Evolutionary conservation across 805 yeast genomes (phyloP), one percentile per base, ranked within the genome.

Genomic region (Wickerhamomyces silvicola): DNA sequence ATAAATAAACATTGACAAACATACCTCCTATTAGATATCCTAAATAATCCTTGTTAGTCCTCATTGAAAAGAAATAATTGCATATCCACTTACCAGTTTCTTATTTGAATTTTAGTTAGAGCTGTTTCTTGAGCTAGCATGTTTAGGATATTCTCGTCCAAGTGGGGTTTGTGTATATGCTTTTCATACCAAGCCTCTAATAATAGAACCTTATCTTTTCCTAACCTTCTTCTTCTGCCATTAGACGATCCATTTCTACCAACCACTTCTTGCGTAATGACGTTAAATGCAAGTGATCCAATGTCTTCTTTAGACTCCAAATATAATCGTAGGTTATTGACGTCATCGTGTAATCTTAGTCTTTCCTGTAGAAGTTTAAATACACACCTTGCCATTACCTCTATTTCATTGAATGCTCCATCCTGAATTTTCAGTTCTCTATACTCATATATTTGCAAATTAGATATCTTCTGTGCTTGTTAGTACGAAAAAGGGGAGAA

Each of bases 61-160:
- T 9, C 9, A 23, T n/a, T 8, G 13, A 18, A n/a, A 16, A 10
- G 6, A 10, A 13, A 22, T n/a, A 13, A 13, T n/a, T n/a, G n/a
- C n/a, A n/a, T n/a, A n/a, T n/a, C n/a, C n/a, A 27, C 35, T 5
- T 27, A 32, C 35, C 35, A 32, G 19, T 32, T 32, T 5, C 31
- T 5, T n/a, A 32, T 32, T 17, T 32, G 35, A 6, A 17, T 20
- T 12, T 32, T 32, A 4, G 21, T 18, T 2, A 32, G 23, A 7
- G 31, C 35, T 21, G 31, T 24, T 24, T 32, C 13, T 7, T n/a
- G n/a, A 2, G 26, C 19, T 11, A 32, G 12, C 6, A 4, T 5
- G n/a, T 9, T 3, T 4, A 32, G 18, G 5, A 22, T 25, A 10
- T 15, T 24, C 6, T 27, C 35, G 18, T 18, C 18, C 5, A 32